Base-by-base conservation (phyloP, 352 stramenopile species). In the Pythium coloratum region DNA sequence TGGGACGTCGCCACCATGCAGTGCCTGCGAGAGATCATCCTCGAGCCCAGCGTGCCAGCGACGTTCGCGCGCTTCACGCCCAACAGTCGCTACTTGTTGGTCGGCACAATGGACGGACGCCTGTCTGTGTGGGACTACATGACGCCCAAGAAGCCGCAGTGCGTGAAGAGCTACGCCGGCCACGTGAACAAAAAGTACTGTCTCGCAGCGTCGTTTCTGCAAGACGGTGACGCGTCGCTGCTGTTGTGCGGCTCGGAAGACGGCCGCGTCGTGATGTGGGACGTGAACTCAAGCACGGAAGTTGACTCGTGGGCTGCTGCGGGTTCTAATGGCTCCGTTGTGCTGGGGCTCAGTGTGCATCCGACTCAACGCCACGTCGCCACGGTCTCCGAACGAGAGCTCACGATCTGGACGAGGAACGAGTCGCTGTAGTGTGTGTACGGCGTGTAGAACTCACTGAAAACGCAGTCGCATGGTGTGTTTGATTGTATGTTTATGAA, bases 1-100 rank as follows among this genome's bases (percentile, higher is more conserved):
- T 99, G 97, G 97, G 97, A 99, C 81, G 94, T 97, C n/a, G 90
- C 89, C 24, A 97, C 92, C 28, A 95, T 93, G 49, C 90, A 98
- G 74, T 99, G 96, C 76, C 76, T 99, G 28, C 97, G 97, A 44
- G 98, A 96, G 33, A 85, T 98, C 32, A 89, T 98, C 46, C 58
- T 80, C 38, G 76, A 86, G 10, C 75, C 79, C 6, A 72, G 78
- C 0, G 79, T 75, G 18, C 82, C 86, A 3, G 84, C 92, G 47
- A 90, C 83, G 20, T 87, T 85, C 65, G 92, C 94, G 6, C 82
- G 76, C 16, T 99, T 98, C 76, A 91, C 90, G 33, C 95, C 96
- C 36, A 99, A 99, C 73, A 93, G 93, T 38, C 88, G 93, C 46
- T 99, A 91, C 70, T 78, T 99, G 14, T 67, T 99, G 13, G 87